These are phyloP conservation scores for Picea sitchensis DNA, from an alignment of 75 land plant genomes.

Conservation along the genomic window DNA sequence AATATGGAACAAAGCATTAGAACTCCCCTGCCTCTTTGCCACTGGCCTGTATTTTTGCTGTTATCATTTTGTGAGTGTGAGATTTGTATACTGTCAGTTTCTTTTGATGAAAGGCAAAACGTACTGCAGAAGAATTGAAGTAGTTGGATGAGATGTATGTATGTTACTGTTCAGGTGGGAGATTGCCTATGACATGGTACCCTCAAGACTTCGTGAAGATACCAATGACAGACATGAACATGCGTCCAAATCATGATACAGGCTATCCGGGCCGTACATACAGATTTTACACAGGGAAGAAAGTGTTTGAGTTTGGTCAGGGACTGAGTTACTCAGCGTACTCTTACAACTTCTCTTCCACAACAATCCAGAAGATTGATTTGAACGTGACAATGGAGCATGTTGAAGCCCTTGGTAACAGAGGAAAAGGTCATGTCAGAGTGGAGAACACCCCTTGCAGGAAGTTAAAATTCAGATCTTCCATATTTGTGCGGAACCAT, in stretches of 20 bases:
- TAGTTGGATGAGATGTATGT: no score
- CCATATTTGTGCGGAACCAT: slow-evolving; percentile 43
- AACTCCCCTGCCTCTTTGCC: no score
- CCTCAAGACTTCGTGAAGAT: slow-evolving; percentile 60
- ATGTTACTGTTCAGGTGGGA: slow-evolving; percentile 50
- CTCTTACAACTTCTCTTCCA: slow-evolving; percentile 34
- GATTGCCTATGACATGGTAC: slow-evolving; percentile 91
- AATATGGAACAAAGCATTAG: no score
- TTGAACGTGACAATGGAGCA: no score
- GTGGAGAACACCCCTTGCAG: slow-evolving; percentile 18
- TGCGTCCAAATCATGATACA: slow-evolving; percentile 56
- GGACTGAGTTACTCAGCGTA: slow-evolving; percentile 84
- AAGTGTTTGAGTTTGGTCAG: slow-evolving; percentile 66
- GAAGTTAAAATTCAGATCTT: slow-evolving; percentile 22
- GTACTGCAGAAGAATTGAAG: no score
- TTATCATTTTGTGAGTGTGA: no score
- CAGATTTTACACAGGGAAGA: slow-evolving; percentile 74
- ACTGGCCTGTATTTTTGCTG: no score
- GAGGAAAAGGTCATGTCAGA: slow-evolving; percentile 9
- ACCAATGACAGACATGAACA: slow-evolving; percentile 92
- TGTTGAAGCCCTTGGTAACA: no score
- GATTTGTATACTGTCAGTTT: no score
- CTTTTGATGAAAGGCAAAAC: no score
- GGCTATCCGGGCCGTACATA: slow-evolving; percentile 94
- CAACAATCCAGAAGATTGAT: slow-evolving; percentile 6